Base-by-base conservation (phyloP, 2,329 filamentous ascomycete species). In the Neophaeococcomyces mojaviensis region DNA sequence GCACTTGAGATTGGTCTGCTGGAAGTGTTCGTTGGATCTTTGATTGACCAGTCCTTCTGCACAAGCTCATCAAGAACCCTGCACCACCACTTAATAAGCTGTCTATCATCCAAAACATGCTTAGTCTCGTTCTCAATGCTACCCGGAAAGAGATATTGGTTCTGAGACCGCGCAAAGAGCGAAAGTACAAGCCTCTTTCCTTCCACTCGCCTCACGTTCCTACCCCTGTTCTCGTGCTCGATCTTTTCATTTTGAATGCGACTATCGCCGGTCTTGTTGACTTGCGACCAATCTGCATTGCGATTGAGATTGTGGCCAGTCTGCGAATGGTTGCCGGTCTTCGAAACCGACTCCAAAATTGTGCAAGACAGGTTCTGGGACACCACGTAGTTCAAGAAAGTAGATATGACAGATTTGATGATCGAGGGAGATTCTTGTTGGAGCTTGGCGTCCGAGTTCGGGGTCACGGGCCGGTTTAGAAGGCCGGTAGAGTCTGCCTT, bases 401-500 rank as follows among this genome's bases (percentile, higher is more conserved):
- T 77, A 4, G 81, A 79, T 39, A 82, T 84, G 36, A 94, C 76
- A 26, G 80, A 73, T 51, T 85, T 80, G 6, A 69, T 60, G 40
- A 95, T 76, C 0, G 88, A 88, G 0, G 78, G 71, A 0, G 74
- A 71, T n/a, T 77, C 13, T 15, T 44, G 73, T 55, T 28, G 24
- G 10, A 28, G 5, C 24, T 28, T 28, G 5, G 24, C 24, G 10
- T 28, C 24, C 10, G 24, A 5, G 10, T 70, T 76, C 13, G 81
- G 77, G 0, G 86, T 69, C 15, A 77, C 68, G 30, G 89, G 69
- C 2, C 84, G 71, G 54, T 81, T 72, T 8, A 96, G 69, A 61
- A 88, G 94, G 19, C 94, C 92, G 0, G 90, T 96, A 8, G 92
- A 96, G 68, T 98, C 92, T 39, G 92, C 92, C 66, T 98, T 98